Evolutionary conservation across 768 basidiomycete genomes (phyloP).

Genomic region (Trametes coccinea): DNA sequence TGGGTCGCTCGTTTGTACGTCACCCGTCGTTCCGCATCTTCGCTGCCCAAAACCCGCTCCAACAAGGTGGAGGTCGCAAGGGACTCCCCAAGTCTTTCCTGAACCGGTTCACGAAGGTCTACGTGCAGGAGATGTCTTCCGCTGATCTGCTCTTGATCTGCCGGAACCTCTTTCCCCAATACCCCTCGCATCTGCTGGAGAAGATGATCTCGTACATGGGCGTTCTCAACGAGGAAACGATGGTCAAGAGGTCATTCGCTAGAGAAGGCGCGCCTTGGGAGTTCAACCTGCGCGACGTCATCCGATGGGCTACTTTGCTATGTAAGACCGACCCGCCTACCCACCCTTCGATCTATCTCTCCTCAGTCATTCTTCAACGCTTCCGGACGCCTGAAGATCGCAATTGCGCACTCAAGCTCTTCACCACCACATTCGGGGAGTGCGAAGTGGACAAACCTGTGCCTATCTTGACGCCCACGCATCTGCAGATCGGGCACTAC

Average conservation of each 20-base stretch:
- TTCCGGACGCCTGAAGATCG: constrained; percentile 80
- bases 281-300: constrained; percentile 93
- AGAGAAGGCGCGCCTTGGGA: constrained; percentile 92
- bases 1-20: constrained; percentile 81
- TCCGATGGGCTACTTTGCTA: constrained; percentile 79
- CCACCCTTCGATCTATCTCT: constrained; percentile 65
- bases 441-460: not conserved
- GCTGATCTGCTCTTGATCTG: constrained; percentile 81
- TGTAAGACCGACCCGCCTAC: constrained; percentile 31
- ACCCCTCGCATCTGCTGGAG: constrained; percentile 53
- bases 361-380: constrained; percentile 78
- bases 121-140: constrained; percentile 79
- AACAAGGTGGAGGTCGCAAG: constrained; percentile 96
- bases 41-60: constrained; percentile 94
- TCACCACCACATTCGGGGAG: constrained; percentile 51
- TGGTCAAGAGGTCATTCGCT: constrained; percentile 64
- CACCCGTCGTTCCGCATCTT: constrained; percentile 97
- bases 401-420: constrained; percentile 47
- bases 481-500: constrained; percentile 70
- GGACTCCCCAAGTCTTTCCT: constrained; percentile 97
- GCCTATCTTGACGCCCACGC: constrained; percentile 46
- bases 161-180: constrained; percentile 65
- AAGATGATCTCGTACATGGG: constrained; percentile 85
- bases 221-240: constrained; percentile 66
- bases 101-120: constrained; percentile 98